Evolutionary conservation across 305 asterid species (phyloP).

Genomic region (Lippia alba): DNA sequence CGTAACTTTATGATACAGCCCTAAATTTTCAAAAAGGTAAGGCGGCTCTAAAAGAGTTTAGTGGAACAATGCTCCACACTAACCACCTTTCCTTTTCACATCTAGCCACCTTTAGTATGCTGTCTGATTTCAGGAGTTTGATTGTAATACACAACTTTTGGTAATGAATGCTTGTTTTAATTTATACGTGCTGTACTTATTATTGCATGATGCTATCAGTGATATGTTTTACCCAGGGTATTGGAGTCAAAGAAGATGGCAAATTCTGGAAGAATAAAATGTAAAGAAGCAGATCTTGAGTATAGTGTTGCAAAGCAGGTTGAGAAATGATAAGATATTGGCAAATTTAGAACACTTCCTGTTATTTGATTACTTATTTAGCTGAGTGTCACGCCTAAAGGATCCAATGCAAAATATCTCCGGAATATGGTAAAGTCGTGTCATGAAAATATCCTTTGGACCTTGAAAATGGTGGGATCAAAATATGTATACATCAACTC

Average conservation of each 20-base stretch:
- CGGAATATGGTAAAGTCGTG: constrained; percentile 16
- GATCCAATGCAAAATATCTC: constrained; percentile 15
- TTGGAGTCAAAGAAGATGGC: constrained; percentile 98
- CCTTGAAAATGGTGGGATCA: background rate
- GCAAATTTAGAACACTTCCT: constrained; percentile 25
- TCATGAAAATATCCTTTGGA: constrained; percentile 25
- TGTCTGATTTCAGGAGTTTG: constrained; percentile 26
- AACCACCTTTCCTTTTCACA: background rate
- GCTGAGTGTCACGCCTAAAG: background rate
- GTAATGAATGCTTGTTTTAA: constrained; percentile 28
- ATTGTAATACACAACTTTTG: constrained; percentile 22
- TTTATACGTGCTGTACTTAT: constrained; percentile 63
- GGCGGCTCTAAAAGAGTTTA: constrained; percentile 12
- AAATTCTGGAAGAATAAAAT: constrained; percentile 92
- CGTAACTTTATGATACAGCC: background rate
- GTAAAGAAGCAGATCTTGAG: constrained; percentile 98
- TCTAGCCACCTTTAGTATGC: constrained; percentile 22
- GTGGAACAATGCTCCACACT: constrained; percentile 9
- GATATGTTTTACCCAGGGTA: constrained; percentile 83
- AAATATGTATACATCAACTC: constrained; percentile 3
- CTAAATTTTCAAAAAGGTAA: constrained; percentile 10
- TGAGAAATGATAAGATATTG: constrained; percentile 98
- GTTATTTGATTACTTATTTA: constrained; percentile 19
- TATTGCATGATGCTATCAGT: constrained; percentile 93
- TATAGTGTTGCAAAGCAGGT: constrained; percentile 99